Base-by-base conservation (phyloP, 2,329 filamentous ascomycete species). In the Periconia sp. region DNA sequence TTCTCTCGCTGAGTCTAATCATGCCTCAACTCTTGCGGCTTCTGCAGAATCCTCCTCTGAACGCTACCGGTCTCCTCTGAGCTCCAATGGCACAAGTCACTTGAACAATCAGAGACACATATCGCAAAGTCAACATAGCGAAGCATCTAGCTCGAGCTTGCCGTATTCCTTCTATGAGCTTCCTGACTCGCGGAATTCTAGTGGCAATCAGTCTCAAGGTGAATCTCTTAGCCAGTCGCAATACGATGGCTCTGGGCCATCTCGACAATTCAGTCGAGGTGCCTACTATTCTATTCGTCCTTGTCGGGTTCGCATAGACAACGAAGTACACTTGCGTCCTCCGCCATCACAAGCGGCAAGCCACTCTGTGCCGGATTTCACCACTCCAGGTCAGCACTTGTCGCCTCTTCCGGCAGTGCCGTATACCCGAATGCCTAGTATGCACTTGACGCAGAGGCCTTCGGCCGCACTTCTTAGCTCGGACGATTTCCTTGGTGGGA, bases 161-260 rank as follows among this genome's bases (percentile, higher is more conserved):
- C 48, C 57, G n/a, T 68, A 62, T 33, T 67, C 65, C 5, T 63
- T 54, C 24, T 68, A 67, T 34, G 61, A 65, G 37, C 52, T 67
- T 32, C 54, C 64, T 11, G 54, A 46, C 19, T 61, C 56, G 16
- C 52, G 57, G 21, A 43, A 57, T 12, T 50, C 62, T 15, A 66
- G 63, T 47, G 50, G 54, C 23, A 52, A 50, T 25, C 42, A 55
- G 6, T 50, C 57, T 12, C 51, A 53, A 21, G 13, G 33, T 12
- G 39, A 46, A 10, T 21, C 53, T 17, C 23, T 55, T 19, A 38
- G 28, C 4, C 44, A 53, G 2, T 37, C 52, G n/a, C 63, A 64
- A 34, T 55, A 55, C 29, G 58, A 64, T 28, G 57, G 57, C 3
- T 38, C 50, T n/a, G 38, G 41, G 10, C 28, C 50, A 16, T 61